Percentiles rank a stretch among this genome's conserved stretches.
Evolutionary conservation across 2,329 filamentous ascomycete species (phyloP).

Genomic region (Dothideomycetidae sp.): DNA sequence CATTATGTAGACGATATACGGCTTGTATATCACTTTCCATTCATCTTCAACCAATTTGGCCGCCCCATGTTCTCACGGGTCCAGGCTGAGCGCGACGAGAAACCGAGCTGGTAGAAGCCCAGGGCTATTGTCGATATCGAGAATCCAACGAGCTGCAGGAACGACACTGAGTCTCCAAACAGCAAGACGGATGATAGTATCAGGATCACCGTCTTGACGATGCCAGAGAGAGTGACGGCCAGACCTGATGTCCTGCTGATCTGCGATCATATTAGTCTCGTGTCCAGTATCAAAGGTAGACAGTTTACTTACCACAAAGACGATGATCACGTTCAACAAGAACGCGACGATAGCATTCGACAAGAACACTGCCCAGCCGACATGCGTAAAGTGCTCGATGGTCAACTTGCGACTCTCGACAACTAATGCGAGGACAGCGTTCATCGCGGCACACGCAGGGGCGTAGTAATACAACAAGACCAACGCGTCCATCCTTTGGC

Average conservation of each 20-base stretch:
- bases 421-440: conserved; percentile 56
- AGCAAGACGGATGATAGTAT: conserved; percentile 67
- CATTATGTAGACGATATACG: too few relatives aligned
- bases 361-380: conserved; percentile 59
- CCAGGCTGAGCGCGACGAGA: not conserved
- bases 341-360: conserved; percentile 68
- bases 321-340: conserved; percentile 69
- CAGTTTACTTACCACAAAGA: conserved; percentile 25
- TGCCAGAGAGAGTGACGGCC: conserved; percentile 73
- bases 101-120: conserved; percentile 75
- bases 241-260: conserved; percentile 81
- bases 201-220: conserved; percentile 76
- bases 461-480: conserved; percentile 87
- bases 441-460: conserved; percentile 70
- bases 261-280: conserved; percentile 45
- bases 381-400: conserved; percentile 56
- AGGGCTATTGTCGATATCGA: conserved; percentile 64
- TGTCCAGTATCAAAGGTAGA: too few relatives aligned
- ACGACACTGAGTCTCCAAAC: conserved; percentile 61
- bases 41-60: too few relatives aligned
- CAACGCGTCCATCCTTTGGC: conserved; percentile 85
- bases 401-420: conserved; percentile 58
- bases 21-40: too few relatives aligned
- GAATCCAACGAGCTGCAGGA: conserved; percentile 72
- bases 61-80: too few relatives aligned